These are phyloP conservation scores for Penicillium robsamsonii DNA, from an alignment of 495 filamentous ascomycete species.

Conservation along the genomic window DNA sequence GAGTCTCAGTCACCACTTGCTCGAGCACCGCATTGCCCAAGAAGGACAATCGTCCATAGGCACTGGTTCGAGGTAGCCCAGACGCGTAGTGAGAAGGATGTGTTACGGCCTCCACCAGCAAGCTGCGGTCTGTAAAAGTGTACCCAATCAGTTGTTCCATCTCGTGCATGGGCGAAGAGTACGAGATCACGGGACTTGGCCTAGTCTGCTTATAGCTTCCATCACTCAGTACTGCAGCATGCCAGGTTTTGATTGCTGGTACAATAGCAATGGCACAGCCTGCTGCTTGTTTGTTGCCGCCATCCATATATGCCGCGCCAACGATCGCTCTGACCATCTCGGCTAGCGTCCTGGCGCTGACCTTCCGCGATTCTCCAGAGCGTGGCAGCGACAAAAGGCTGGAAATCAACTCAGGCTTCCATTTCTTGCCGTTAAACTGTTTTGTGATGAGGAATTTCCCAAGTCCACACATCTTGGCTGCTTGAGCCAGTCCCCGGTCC, in stretches of 20 bases:
- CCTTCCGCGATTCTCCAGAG: not conserved
- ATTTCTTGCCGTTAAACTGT: constrained; percentile 1
- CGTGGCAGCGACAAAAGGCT: not conserved
- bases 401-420: constrained; percentile 3
- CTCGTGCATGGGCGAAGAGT: not conserved
- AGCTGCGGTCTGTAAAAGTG: constrained; percentile 3
- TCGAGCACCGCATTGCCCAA: constrained; percentile 5
- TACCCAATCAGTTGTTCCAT: constrained; percentile 10
- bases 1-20: not conserved
- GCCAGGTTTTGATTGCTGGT: constrained; percentile 5
- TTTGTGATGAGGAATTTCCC: constrained; percentile 1
- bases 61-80: not conserved
- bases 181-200: not conserved
- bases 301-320: constrained; percentile 4
- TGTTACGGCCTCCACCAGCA: constrained; percentile 9
- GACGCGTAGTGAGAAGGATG: constrained; percentile 6
- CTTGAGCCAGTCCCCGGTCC: constrained; percentile 6
- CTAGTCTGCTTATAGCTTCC: not conserved
- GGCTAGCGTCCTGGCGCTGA: constrained; percentile 4
- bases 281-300: constrained; percentile 1
- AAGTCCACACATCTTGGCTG: not conserved
- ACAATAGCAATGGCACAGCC: not conserved
- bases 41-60: constrained; percentile 6
- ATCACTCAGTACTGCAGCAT: constrained; percentile 2
- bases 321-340: constrained; percentile 8